A percentile compares a stretch with the other conserved stretches of the same genome.
Conservation (phyloP, 176 grass and related monocot genomes). For the Avena insularis region DNA sequence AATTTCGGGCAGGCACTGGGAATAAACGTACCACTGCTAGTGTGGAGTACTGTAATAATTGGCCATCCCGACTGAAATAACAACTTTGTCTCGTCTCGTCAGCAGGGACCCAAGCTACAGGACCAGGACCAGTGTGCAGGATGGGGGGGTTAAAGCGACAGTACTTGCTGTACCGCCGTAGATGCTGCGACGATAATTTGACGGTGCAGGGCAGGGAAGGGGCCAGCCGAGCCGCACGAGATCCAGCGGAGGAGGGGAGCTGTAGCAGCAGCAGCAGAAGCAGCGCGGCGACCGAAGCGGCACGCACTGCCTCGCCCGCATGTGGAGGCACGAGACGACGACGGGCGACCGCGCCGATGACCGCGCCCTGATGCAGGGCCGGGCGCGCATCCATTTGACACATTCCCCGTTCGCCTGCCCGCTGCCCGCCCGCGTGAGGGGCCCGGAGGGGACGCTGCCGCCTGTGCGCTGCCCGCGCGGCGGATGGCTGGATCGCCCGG, state of each 20-base stretch:
- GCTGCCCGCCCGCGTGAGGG: not conserved
- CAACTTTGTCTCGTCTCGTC: conserved; percentile 1
- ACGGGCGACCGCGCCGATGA: conserved; percentile 12
- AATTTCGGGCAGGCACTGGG: not conserved
- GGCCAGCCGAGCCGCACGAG: not conserved
- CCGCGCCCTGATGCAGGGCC: not conserved
- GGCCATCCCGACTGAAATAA: not conserved
- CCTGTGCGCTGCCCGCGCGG: not conserved
- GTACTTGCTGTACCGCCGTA: not conserved
- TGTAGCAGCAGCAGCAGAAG: not conserved
- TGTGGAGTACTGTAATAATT: not conserved
- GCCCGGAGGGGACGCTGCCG: not conserved
- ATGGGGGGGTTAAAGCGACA: not conserved
- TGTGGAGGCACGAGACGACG: conserved; percentile 42
- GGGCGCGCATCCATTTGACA: not conserved
- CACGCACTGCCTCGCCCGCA: conserved; percentile 34
- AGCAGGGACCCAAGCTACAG: not conserved
- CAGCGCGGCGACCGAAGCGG: conserved; percentile 26
- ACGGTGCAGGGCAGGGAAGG: not conserved
- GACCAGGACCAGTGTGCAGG: not conserved
- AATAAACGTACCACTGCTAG: too few relatives aligned
- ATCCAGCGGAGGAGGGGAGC: conserved; percentile 35
- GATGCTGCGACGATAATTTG: not conserved
- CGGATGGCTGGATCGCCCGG: conserved; percentile 15
- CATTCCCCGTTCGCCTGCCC: not conserved